Percentiles rank a stretch among this genome's conserved stretches.
Evolutionary conservation across 106 monocot species (phyloP).

Genomic region (Platanthera zijinensis): DNA sequence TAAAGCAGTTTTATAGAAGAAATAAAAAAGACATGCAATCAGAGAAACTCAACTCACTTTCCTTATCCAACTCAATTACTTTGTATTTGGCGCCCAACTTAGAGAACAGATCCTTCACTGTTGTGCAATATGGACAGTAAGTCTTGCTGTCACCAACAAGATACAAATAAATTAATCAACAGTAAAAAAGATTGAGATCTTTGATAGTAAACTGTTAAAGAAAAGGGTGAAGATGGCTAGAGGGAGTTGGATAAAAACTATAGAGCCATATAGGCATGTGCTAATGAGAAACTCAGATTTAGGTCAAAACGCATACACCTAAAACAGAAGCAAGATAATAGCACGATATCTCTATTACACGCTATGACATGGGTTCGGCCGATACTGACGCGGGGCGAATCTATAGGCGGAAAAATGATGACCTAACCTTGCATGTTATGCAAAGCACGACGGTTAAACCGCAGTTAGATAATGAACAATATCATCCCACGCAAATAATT

Average conservation of each 20-base stretch:
- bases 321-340: too few species aligned
- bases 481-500: too few species aligned
- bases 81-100: conserved; percentile 51
- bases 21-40: neutral
- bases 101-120: conserved; percentile 58
- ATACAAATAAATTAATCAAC: conserved; percentile 2
- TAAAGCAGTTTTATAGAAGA: neutral
- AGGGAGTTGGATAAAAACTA: neutral
- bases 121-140: conserved; percentile 63
- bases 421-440: too few species aligned
- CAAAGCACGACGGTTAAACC: too few species aligned
- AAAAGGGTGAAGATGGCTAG: neutral
- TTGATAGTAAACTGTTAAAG: neutral
- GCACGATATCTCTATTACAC: too few species aligned
- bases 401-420: too few species aligned
- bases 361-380: too few species aligned
- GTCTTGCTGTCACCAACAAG: conserved; percentile 57
- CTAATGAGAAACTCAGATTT: neutral
- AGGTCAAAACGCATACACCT: neutral
- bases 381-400: too few species aligned
- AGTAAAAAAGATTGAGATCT: neutral
- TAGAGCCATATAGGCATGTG: neutral
- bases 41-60: conserved; percentile 43
- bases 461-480: too few species aligned
- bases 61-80: conserved; percentile 54